A percentile compares a stretch with the other conserved stretches of the same genome.
Conservation (phyloP, 2,329 filamentous ascomycete genomes). For the Fusarium sacchari region DNA sequence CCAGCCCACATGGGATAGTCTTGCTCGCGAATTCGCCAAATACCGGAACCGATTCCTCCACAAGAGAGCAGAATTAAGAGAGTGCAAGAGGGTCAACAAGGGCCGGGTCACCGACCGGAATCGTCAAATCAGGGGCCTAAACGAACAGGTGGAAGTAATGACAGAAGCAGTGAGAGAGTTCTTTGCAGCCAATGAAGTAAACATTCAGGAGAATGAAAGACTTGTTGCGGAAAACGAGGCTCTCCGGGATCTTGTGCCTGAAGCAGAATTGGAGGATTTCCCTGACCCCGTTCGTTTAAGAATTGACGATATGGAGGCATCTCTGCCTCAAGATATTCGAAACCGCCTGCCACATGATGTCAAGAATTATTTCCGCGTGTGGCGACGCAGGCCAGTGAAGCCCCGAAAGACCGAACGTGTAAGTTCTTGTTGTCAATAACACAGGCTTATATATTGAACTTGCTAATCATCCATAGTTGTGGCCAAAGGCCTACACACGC, state of each 20-base stretch:
- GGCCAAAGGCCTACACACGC: neutral
- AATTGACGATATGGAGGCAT: neutral
- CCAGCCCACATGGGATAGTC: neutral
- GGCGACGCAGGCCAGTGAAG: rapidly evolving
- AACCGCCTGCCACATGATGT: too few relatives aligned
- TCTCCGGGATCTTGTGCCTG: neutral
- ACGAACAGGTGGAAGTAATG: rapidly evolving
- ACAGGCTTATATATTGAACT: too few relatives aligned
- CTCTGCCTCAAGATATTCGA: too few relatives aligned
- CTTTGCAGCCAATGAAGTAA: neutral
- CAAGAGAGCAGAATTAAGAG: neutral
- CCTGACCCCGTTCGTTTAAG: neutral
- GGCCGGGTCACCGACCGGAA: rapidly evolving
- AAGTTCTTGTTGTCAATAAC: neutral
- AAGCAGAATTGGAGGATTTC: neutral
- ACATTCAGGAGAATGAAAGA: neutral
- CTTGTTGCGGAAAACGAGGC: neutral
- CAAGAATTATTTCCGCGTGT: neutral
- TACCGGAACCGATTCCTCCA: neutral
- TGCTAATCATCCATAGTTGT: slow-evolving; percentile 12
- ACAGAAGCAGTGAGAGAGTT: neutral
- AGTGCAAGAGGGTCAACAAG: neutral
- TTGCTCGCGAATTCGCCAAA: rapidly evolving
- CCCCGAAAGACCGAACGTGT: slow-evolving; percentile 11
- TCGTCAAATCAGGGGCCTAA: neutral